phyloP scores from a whole-genome alignment of 2,329 filamentous ascomycete genomes.

The Chrysoporthe cubensis region DNA sequence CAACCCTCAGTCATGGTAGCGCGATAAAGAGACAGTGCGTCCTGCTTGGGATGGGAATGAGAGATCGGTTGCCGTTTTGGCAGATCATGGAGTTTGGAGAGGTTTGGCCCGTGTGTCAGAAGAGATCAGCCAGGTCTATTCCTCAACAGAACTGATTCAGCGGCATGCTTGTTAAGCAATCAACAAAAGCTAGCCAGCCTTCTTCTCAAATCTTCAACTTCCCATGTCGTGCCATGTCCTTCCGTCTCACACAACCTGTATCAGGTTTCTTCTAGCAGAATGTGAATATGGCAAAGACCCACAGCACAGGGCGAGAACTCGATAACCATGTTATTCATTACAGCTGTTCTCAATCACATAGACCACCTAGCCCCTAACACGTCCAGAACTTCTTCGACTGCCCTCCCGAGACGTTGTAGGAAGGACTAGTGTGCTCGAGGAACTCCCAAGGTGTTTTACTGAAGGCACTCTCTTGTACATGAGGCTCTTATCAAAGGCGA shows the following conservation, averaged over 20 bases:
- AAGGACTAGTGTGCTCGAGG: too few relatives aligned
- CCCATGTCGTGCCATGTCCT: background rate
- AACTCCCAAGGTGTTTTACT: too few relatives aligned
- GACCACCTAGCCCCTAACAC: background rate
- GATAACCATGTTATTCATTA: background rate
- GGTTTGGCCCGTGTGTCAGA: background rate
- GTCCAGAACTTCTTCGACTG: background rate
- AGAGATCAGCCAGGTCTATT: background rate
- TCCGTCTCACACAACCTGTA: background rate
- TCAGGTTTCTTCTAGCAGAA: background rate
- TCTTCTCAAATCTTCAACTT: background rate
- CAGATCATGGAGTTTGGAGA: constrained; percentile 9
- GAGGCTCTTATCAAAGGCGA: background rate
- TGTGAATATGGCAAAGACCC: background rate
- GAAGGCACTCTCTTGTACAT: background rate
- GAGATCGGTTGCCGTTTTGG: constrained; percentile 1
- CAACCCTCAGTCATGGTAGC: constrained; percentile 15
- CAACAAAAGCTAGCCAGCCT: background rate
- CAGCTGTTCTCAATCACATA: background rate
- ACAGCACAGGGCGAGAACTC: too few relatives aligned
- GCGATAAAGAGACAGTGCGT: constrained; percentile 11
- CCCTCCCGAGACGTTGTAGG: background rate
- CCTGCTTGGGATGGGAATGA: background rate
- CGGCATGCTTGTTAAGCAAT: background rate
- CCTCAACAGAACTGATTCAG: background rate